These are phyloP conservation scores for Nephelium lappaceum DNA, from an alignment of 345 rosid genomes.

Conservation along the genomic window DNA sequence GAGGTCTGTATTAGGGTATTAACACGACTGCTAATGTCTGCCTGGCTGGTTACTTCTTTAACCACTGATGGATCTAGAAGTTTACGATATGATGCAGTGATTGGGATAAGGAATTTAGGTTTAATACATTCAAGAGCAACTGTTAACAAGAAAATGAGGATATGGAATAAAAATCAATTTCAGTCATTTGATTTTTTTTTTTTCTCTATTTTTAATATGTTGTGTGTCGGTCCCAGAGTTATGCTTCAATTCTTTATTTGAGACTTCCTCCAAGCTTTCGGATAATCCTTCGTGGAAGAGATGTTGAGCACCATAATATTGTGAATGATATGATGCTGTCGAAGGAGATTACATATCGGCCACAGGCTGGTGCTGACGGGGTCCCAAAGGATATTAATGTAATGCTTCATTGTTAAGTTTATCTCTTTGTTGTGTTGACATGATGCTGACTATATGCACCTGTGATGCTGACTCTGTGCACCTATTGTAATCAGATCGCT, in stretches of 20 bases:
- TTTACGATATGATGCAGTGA: not conserved
- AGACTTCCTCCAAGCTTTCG: slow-evolving; percentile 86
- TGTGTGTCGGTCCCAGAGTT: slow-evolving; percentile 56
- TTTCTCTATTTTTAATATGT: not conserved
- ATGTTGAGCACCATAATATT: slow-evolving; percentile 91
- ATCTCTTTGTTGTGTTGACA: not conserved
- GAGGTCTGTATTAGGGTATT: not conserved
- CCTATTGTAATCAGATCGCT: slow-evolving; percentile 58
- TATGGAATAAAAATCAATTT: not conserved
- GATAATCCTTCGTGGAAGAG: slow-evolving; percentile 85
- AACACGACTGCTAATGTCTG: not conserved
- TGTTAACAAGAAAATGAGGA: not conserved
- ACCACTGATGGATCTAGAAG: not conserved
- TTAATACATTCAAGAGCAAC: not conserved
- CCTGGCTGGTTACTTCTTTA: not conserved
- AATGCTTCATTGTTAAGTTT: slow-evolving; percentile 22
- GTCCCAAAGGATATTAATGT: slow-evolving; percentile 53
- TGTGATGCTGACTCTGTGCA: slow-evolving; percentile 24
- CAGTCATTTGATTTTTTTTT: not conserved
- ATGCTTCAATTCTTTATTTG: slow-evolving; percentile 90
- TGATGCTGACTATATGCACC: slow-evolving; percentile 26
- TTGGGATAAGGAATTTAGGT: not conserved
- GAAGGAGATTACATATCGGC: slow-evolving; percentile 76
- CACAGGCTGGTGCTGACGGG: slow-evolving; percentile 64
- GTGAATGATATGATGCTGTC: slow-evolving; percentile 97